Base-by-base conservation (phyloP, 345 rosid genomes). In the Pugionium cornutum region DNA sequence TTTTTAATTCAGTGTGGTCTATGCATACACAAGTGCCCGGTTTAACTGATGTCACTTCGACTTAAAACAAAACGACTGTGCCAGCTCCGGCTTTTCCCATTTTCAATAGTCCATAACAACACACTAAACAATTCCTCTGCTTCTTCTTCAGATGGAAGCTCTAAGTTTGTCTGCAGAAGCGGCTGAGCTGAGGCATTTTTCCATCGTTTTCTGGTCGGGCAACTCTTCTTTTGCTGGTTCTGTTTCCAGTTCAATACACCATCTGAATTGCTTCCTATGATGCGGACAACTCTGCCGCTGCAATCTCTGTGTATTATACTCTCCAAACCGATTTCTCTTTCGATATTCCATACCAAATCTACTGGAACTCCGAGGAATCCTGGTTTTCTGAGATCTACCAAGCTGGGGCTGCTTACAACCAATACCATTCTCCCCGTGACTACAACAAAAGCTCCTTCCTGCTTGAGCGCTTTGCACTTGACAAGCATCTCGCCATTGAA, bases 191-290 rank as follows among this genome's bases (percentile, higher is more conserved):
- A 79, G 5, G 81, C 68, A 74, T 66, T 70, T 28, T 76, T 83
- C 87, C 87, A 86, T 53, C 75, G 70, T 72, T 67, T 84, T 35
- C 73, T 71, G 69, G 82, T 74, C 46, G 82, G 82, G 9, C 82
- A 63, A 5, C 83, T 80, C 40, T 73, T 81, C 72, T 75, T 84
- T 5, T 60, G 72, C 31, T 67, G 83, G 69, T 77, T 74, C 72
- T 77, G 95, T 58, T 75, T 89, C 77, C 84, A 85, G 68, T 82
- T 84, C 52, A 63, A 54, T 36, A 80, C 49, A 11, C 86, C 79
- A 73, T 86, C 88, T 59, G 91, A 81, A 58, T 83, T 81, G 80
- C 91, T 87, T 62, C 91, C 95, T 48, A 92, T 88, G 68, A 92
- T 82, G 48, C 83, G 91, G 11, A 92, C 84, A 33, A 77, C 79